phyloP scores from a whole-genome alignment of 176 grass and related monocot species.

The Avena atlantica region DNA sequence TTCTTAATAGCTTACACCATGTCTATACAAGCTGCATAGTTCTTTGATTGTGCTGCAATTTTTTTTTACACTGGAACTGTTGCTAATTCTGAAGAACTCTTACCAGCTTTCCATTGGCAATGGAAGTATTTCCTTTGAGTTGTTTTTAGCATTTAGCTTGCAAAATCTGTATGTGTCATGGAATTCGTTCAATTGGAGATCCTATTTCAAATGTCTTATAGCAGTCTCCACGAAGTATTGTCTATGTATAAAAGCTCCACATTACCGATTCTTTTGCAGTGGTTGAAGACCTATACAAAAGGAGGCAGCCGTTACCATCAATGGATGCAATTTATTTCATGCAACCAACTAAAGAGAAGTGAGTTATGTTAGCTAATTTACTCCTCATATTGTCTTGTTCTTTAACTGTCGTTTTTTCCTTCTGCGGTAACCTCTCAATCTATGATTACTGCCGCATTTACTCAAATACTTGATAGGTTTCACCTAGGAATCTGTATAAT shows the following conservation, averaged over 20 bases:
- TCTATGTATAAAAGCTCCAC: conserved; percentile 15
- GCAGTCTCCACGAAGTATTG: conserved; percentile 7
- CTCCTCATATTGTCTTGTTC: conserved; percentile 16
- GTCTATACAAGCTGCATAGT: neutral
- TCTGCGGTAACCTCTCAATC: neutral
- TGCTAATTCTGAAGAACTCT: neutral
- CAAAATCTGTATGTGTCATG: neutral
- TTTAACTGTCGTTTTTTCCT: neutral
- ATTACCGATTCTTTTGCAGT: conserved; percentile 58
- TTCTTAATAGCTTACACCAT: neutral
- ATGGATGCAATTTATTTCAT: conserved; percentile 95
- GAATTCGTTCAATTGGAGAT: conserved; percentile 19
- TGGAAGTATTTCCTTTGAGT: neutral
- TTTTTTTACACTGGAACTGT: neutral
- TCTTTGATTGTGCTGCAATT: neutral
- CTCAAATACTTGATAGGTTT: conserved; percentile 23
- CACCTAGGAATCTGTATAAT: neutral
- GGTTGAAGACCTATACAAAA: conserved; percentile 86
- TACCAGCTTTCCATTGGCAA: neutral
- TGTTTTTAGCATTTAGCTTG: conserved; percentile 20
- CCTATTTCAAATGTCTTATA: conserved; percentile 18
- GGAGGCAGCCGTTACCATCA: conserved; percentile 80
- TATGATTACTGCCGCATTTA: neutral
- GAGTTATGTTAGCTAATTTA: conserved; percentile 35
- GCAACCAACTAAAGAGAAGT: conserved; percentile 93